These are phyloP conservation scores for Curvularia sp. DNA, from an alignment of 2,329 filamentous ascomycete species.

Conservation along the genomic window DNA sequence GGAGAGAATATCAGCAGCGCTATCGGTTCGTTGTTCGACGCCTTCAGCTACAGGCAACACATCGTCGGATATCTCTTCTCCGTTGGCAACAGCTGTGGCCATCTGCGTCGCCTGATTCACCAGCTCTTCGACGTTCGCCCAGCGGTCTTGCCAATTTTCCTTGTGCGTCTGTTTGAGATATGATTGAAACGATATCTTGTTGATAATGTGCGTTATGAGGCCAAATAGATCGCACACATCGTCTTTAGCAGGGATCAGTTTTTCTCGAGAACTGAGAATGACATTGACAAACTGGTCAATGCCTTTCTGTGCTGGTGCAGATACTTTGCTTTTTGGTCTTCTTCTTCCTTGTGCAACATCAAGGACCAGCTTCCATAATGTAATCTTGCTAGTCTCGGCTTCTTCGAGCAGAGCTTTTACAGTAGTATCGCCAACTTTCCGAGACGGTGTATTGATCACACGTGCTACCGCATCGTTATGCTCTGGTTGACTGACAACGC, in stretches of 20 bases:
- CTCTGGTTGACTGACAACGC: constrained; percentile 81
- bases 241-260: constrained; percentile 57
- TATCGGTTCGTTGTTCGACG: constrained; percentile 65
- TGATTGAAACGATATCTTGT: constrained; percentile 74
- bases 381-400: constrained; percentile 71
- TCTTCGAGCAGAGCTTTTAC: constrained; percentile 77
- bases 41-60: constrained; percentile 72
- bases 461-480: constrained; percentile 86
- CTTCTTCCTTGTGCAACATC: constrained; percentile 61
- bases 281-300: constrained; percentile 66
- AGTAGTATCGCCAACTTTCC: constrained; percentile 81
- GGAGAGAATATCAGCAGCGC: constrained; percentile 70
- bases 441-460: constrained; percentile 82
- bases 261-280: constrained; percentile 64
- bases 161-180: constrained; percentile 74
- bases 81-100: constrained; percentile 54
- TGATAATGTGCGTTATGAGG: constrained; percentile 64
- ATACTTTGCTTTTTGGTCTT: constrained; percentile 61
- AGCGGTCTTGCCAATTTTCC: constrained; percentile 71
- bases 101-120: constrained; percentile 79
- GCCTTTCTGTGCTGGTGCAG: constrained; percentile 62
- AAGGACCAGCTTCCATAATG: constrained; percentile 79
- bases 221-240: constrained; percentile 51
- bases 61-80: constrained; percentile 54
- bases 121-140: constrained; percentile 92